Base-by-base conservation (phyloP, 2,329 filamentous ascomycete species). In the Aspergillus pseudoterreus region DNA sequence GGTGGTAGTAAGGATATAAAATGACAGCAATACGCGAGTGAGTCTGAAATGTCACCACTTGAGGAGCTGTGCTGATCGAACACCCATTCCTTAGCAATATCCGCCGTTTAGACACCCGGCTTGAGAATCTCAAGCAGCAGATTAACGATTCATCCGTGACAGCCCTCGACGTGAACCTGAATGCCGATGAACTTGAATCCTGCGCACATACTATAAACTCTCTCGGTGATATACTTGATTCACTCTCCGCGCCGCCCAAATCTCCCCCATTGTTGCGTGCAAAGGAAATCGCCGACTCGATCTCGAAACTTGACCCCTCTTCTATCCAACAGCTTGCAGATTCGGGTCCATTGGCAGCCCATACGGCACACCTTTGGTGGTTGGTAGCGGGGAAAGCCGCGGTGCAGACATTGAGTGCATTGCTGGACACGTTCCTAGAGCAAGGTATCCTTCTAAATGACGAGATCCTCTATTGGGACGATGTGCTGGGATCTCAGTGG, bases 401-500 rank as follows among this genome's bases (percentile, higher is more conserved):
- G 0, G 84, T 92, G n/a, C 92, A 96, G 65, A 85, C 87, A 1
- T 95, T 96, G 64, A 92, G 92, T 4, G 75, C 89, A 45, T 80
- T 95, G 38, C 76, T 96, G 59, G 85, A 85, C 60, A 84, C 82
- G 0, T 79, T 97, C 3, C 73, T 96, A 10, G 87, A 92, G 50
- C 87, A 94, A 62, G 95, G 91, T 10, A 84, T 92, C 10, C 86
- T 87, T 0, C 72, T 99, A 15, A 88, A 85, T 61, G 86, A 96
- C 58, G 91, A 96, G 60, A 86, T 96, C 21, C 92, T 87, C 84
- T 97, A 97, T 69, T 99, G 94, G 94, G 90, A 96, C 64, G 88
- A 94, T 59, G 82, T 96, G 2, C 74, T 96, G 27, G 82, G 83
- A 9, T 95, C 90, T 0, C 86, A 90, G 60, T 80, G 83, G 45